Base-by-base conservation (phyloP, 2,329 filamentous ascomycete genomes). In the Penicillium sp. region DNA sequence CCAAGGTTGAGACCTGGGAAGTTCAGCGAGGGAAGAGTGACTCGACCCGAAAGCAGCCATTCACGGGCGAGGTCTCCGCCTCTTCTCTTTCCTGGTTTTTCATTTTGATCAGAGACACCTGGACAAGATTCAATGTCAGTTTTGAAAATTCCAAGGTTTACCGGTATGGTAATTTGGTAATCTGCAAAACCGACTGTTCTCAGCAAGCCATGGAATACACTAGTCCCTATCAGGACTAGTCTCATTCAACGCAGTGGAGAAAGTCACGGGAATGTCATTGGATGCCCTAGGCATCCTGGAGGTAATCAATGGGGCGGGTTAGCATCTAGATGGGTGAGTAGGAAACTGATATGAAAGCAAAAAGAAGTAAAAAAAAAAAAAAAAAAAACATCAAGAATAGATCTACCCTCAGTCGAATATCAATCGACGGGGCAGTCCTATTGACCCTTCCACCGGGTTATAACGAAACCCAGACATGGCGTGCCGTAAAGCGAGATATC, bases 21-120 rank as follows among this genome's bases (percentile, higher is more conserved):
- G n/a, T 26, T 26, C 41, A 17, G 5, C 26, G 35, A 46, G n/a
- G 3, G 43, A 33, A 37, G 29, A 24, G 26, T 41, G 43, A 39
- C 31, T 42, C 44, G 53, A 54, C 54, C 46, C 43, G 43, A 44
- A 48, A 54, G 48, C 48, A 43, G 43, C 45, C 47, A 43, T 21
- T n/a, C 29, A 13, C 29, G 22, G 29, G 12, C 22, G 21, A 21
- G 21, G 21, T 13, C 15, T 7, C 3, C 13, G 6, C 19, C 24
- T 41, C 13, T 26, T 15, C n/a, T 29, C 17, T 28, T 6, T 13
- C 3, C 9, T 46, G 35, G 21, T 26, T 19, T 26, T 34, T 33
- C 45, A 47, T 47, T 33, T 26, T 45, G 44, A 41, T 33, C 12
- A 44, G 43, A 17, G 13, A 40, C 3, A 47, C 28, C 39, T 42